Percentiles rank a stretch among this genome's conserved stretches.
phyloP scores from a whole-genome alignment of 495 filamentous ascomycete genomes.

The Usnea hakonensis region DNA sequence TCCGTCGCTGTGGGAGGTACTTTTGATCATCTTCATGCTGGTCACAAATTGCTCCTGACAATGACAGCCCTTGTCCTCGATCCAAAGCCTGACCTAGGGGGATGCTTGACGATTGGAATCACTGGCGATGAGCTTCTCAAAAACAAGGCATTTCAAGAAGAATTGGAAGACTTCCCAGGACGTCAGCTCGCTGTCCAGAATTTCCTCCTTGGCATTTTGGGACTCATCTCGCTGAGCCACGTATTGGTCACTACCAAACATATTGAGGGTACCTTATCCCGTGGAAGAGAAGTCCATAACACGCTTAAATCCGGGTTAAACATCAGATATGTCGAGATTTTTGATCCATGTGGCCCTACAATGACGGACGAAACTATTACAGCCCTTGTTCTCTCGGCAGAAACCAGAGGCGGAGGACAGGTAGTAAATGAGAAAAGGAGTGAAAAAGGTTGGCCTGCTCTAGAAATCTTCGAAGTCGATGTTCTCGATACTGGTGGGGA shows the following conservation, averaged over 20 bases:
- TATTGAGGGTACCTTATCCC: conserved; percentile 38
- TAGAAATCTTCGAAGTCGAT: conserved; percentile 87
- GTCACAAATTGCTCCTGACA: conserved; percentile 90
- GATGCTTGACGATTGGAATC: conserved; percentile 66
- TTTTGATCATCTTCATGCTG: conserved; percentile 91
- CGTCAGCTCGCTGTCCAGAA: conserved; percentile 58
- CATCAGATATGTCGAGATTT: conserved; percentile 73
- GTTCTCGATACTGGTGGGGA: conserved; percentile 61
- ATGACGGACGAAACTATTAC: conserved; percentile 72
- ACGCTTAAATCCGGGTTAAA: conserved; percentile 39
- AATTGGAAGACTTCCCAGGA: conserved; percentile 67
- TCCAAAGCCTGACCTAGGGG: conserved; percentile 25
- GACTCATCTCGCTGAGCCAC: conserved; percentile 38
- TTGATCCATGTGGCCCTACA: conserved; percentile 86
- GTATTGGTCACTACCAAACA: conserved; percentile 27
- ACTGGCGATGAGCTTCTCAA: conserved; percentile 77
- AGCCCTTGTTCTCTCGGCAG: conserved; percentile 79
- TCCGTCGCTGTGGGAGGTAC: conserved; percentile 84
- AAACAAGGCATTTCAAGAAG: conserved; percentile 81
- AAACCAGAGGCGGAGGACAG: conserved; percentile 75
- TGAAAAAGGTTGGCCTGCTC: conserved; percentile 65
- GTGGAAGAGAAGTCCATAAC: conserved; percentile 44
- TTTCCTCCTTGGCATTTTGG: conserved; percentile 66
- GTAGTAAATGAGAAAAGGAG: conserved; percentile 73
- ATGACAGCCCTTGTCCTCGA: conserved; percentile 68